Conservation (phyloP, 148 eudicot species). For the Cornus controversa region DNA sequence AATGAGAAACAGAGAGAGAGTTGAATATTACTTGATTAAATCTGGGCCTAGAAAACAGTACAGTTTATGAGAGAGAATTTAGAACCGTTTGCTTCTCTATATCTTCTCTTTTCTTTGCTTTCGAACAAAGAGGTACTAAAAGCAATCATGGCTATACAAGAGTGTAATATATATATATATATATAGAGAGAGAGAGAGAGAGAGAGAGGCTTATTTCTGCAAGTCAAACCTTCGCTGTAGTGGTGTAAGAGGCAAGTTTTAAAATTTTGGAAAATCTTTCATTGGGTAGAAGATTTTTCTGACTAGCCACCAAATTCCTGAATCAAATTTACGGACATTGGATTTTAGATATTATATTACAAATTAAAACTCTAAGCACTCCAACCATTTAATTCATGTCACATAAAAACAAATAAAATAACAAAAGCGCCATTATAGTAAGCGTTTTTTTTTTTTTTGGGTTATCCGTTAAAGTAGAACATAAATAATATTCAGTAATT, state of each 20-base stretch:
- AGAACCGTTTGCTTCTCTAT: not conserved
- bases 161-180: not conserved
- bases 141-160: not conserved
- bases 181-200: too few species aligned
- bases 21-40: not conserved
- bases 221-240: not conserved
- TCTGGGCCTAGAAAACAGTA: not conserved
- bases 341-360: too few species aligned
- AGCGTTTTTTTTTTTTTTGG: too few species aligned
- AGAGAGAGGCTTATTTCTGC: not conserved
- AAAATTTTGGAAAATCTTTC: not conserved
- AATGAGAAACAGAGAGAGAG: not conserved
- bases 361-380: too few species aligned
- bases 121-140: not conserved
- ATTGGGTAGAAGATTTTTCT: not conserved
- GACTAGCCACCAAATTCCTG: too few species aligned
- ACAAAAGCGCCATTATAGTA: too few species aligned
- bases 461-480: too few species aligned
- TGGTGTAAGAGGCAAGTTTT: not conserved
- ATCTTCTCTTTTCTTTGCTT: not conserved
- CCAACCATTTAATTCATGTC: too few species aligned
- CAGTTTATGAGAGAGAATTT: not conserved
- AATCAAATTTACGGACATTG: too few species aligned
- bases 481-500: too few species aligned
- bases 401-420: too few species aligned